phyloP scores from a whole-genome alignment of 495 filamentous ascomycete species.

The Trichodelitschia bisporula region DNA sequence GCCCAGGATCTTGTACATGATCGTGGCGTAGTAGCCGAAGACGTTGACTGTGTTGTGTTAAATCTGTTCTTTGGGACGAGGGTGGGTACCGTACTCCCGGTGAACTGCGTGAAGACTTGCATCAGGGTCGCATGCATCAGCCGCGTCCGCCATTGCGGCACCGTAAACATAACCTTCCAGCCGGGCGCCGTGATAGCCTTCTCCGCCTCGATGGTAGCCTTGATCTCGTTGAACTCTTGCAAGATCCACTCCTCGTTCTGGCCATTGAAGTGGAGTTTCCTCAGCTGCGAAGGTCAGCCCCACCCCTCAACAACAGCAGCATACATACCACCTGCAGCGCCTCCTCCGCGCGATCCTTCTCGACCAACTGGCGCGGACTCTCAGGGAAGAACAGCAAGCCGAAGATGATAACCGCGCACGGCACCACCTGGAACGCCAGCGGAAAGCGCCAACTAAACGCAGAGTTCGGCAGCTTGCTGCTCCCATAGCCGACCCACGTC shows the following conservation, averaged over 20 bases:
- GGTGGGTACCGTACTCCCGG: too few relatives aligned
- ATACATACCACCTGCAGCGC: not conserved
- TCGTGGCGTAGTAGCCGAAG: slow-evolving; percentile 27
- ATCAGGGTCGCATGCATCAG: slow-evolving; percentile 19
- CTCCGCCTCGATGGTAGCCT: slow-evolving; percentile 22
- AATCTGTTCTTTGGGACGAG: too few relatives aligned
- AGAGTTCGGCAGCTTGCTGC: slow-evolving; percentile 1
- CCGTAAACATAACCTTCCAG: slow-evolving; percentile 26
- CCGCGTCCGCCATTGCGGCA: slow-evolving; percentile 24
- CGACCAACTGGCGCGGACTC: slow-evolving; percentile 1
- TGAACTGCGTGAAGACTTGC: slow-evolving; percentile 9
- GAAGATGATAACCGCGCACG: slow-evolving; percentile 1
- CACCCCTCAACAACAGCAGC: not conserved
- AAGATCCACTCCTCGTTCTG: slow-evolving; percentile 25
- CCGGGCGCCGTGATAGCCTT: slow-evolving; percentile 19
- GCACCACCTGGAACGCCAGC: slow-evolving; percentile 3
- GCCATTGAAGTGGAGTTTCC: slow-evolving; percentile 24
- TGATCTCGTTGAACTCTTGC: slow-evolving; percentile 23
- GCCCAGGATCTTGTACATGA: slow-evolving; percentile 32
- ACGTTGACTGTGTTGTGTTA: slow-evolving; percentile 13
- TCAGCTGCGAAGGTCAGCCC: slow-evolving; percentile 8
- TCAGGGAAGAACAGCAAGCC: slow-evolving; percentile 4
- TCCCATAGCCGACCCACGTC: slow-evolving; percentile 5
- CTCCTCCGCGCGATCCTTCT: not conserved
- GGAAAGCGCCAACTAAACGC: slow-evolving; percentile 2